Evolutionary conservation across 2,329 filamentous ascomycete genomes (phyloP).

Genomic region (Canariomyces notabilis): DNA sequence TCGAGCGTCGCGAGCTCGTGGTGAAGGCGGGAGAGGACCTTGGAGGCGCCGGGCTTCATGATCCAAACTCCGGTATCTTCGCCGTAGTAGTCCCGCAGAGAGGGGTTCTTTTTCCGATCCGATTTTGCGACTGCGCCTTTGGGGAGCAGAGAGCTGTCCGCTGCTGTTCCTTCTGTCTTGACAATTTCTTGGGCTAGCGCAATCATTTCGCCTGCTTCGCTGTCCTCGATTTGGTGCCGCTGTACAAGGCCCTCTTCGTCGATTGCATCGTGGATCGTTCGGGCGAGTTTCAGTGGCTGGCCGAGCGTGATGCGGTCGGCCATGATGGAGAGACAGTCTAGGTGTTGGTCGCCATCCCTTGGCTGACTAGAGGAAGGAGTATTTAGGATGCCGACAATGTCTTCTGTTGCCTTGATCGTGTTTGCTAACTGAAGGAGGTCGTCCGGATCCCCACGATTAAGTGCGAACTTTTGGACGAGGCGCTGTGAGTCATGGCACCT

Average conservation of each 20-base stretch:
- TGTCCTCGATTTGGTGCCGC: constrained; percentile 72
- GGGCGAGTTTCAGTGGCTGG: constrained; percentile 63
- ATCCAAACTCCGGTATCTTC: constrained; percentile 58
- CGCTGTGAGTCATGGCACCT: constrained; percentile 81
- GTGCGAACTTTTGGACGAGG: constrained; percentile 87
- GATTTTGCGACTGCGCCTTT: constrained; percentile 38
- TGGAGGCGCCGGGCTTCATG: constrained; percentile 65
- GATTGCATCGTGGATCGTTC: constrained; percentile 69
- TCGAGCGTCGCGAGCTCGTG: constrained; percentile 55
- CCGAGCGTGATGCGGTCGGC: constrained; percentile 58
- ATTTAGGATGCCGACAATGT: constrained; percentile 51
- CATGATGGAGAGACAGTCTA: constrained; percentile 41
- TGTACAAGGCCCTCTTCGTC: constrained; percentile 87
- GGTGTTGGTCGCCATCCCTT: not conserved
- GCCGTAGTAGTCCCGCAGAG: constrained; percentile 53
- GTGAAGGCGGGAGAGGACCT: constrained; percentile 62
- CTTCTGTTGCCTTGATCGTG: constrained; percentile 70
- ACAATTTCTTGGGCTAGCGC: constrained; percentile 69
- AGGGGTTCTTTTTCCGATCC: constrained; percentile 38
- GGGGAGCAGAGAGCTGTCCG: constrained; percentile 50
- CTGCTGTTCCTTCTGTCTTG: constrained; percentile 57
- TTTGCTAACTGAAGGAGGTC: constrained; percentile 79
- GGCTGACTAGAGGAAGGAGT: constrained; percentile 13
- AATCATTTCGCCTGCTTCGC: constrained; percentile 64
- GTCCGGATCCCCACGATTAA: constrained; percentile 87